Base-by-base conservation (phyloP, 345 rosid species). In the Eucalyptus leucophloia region DNA sequence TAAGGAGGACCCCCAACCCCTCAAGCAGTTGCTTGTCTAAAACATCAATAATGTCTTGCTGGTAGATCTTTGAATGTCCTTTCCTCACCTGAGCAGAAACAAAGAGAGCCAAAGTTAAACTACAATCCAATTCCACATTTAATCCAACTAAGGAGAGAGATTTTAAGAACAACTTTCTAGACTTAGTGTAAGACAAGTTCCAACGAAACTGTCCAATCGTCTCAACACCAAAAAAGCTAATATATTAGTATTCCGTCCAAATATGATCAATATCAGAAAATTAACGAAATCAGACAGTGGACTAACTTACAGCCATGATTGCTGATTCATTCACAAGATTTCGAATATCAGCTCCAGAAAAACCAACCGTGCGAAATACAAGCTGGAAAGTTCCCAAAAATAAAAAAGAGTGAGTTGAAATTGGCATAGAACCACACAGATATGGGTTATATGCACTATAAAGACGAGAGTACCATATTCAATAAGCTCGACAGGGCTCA, bases 301-400 rank as follows among this genome's bases (percentile, higher is more conserved):
- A 77, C 45, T 26, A 56, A 95, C 99, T 92, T 95, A 98, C 99
- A 87, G 99, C 94, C 99, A 97, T 98, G 83, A 98, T 97, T 88
- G 98, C 99, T 80, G 99, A 97, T 94, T 98, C 99, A 89, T 98
- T 97, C 86, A 98, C 99, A 90, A 96, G 99, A 95, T 97, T 98
- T 45, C 97, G 94, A 65, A 98, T 97, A 93, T 98, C 99, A 89
- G 99, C 99, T 28, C 99, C 99, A 16, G 99, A 97, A 93, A 95
- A 98, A 62, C 99, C 99, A 92, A 96, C 97, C 1, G 99, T 97
- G 58, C 99, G 96, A 90, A 97, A 96, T 86, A 98, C 99, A 93
- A 98, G 97, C 99, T 98, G 95, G 65, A 90, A 82, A 77, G 83
- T 77, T 77, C 45, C 45, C 83, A 77, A 77, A 72, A 88, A 86